Evolutionary conservation across 352 stramenopile species (phyloP).

Genomic region (Globisporangium abappressorium): DNA sequence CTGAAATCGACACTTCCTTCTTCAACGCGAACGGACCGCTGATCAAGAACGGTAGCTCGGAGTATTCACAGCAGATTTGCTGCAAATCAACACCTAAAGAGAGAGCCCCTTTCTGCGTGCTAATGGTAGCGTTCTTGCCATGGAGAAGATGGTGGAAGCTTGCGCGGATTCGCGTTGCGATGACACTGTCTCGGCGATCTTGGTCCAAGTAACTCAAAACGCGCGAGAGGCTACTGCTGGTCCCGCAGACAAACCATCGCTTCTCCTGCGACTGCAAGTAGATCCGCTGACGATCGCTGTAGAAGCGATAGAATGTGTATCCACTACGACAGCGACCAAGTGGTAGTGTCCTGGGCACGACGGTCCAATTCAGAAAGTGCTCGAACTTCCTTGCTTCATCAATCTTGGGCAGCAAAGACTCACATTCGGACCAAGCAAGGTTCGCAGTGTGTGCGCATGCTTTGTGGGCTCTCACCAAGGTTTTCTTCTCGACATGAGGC

Average conservation of each 20-base stretch:
- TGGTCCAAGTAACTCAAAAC: constrained; percentile 60
- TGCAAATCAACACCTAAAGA: not conserved
- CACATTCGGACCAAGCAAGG: constrained; percentile 57
- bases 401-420: constrained; percentile 43
- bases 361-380: constrained; percentile 48
- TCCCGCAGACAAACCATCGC: constrained; percentile 45
- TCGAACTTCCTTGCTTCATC: constrained; percentile 51
- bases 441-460: constrained; percentile 61
- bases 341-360: constrained; percentile 59
- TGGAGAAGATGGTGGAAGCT: constrained; percentile 46
- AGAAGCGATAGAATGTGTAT: constrained; percentile 68
- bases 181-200: constrained; percentile 21
- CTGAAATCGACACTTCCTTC: constrained; percentile 34
- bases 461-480: constrained; percentile 50
- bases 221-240: constrained; percentile 25
- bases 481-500: constrained; percentile 20
- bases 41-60: constrained; percentile 28
- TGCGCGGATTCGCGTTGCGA: constrained; percentile 32
- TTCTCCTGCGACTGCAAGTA: constrained; percentile 47
- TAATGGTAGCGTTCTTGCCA: constrained; percentile 13
- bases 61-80: constrained; percentile 35
- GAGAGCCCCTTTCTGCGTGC: not conserved
- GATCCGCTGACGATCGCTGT: constrained; percentile 46
- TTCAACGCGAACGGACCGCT: constrained; percentile 47
- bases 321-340: constrained; percentile 53